Evolutionary conservation across 768 basidiomycete genomes (phyloP).

Genomic region (Boletus pseudo-olivaceus): DNA sequence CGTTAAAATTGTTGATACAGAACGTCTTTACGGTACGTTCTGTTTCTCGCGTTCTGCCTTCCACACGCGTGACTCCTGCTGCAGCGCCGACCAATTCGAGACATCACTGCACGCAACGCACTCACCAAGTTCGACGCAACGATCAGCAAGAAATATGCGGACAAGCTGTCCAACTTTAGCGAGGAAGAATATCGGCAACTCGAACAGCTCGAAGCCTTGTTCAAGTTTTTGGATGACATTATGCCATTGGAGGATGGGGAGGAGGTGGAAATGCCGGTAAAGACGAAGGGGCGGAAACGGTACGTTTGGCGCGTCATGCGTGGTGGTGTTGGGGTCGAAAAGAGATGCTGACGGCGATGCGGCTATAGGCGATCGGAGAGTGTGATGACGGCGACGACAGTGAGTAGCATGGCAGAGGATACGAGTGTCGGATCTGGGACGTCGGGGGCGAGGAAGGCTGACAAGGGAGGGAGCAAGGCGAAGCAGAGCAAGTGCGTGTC

Average conservation of each 20-base stretch:
- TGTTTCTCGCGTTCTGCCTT: no score
- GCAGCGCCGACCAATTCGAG: slow-evolving; percentile 56
- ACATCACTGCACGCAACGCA: slow-evolving; percentile 64
- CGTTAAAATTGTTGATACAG: slow-evolving; percentile 57
- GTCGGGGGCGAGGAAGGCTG: slow-evolving; percentile 16
- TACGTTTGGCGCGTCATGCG: slow-evolving; percentile 25
- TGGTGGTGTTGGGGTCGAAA: neutral
- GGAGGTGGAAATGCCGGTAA: slow-evolving; percentile 38
- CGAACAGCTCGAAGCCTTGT: slow-evolving; percentile 58
- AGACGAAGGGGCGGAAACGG: slow-evolving; percentile 48
- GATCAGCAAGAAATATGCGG: slow-evolving; percentile 68
- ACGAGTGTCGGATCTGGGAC: slow-evolving; percentile 33
- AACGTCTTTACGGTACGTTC: slow-evolving; percentile 26
- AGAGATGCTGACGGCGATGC: neutral
- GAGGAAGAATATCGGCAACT: slow-evolving; percentile 69
- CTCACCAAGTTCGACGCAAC: slow-evolving; percentile 64
- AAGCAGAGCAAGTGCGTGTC: slow-evolving; percentile 40
- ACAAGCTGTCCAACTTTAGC: slow-evolving; percentile 65
- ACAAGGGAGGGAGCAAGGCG: slow-evolving; percentile 27
- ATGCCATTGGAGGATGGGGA: slow-evolving; percentile 66
- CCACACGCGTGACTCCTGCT: neutral
- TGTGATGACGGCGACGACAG: slow-evolving; percentile 42
- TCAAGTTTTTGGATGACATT: slow-evolving; percentile 70
- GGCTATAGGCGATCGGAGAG: slow-evolving; percentile 57
- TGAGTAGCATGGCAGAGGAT: slow-evolving; percentile 38